Conservation (phyloP, 371 early-diverging fungal genomes). For the Nematocida homosporus region DNA sequence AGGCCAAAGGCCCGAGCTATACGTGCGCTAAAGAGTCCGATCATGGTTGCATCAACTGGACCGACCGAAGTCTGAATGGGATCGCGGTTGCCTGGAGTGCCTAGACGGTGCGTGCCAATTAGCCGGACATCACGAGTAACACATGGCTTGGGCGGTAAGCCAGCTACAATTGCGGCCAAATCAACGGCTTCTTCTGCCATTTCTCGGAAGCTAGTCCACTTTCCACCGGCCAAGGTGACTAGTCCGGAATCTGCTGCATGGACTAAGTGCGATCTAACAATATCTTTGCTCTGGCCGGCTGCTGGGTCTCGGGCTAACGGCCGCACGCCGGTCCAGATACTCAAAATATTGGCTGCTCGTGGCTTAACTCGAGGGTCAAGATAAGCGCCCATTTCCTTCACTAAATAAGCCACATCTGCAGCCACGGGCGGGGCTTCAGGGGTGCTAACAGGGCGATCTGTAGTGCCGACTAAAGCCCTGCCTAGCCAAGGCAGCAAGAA, state of each 20-base stretch:
- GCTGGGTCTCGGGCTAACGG: conserved; percentile 93
- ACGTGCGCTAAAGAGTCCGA: conserved; percentile 77
- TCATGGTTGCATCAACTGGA: too few relatives aligned
- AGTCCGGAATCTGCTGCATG: conserved; percentile 76
- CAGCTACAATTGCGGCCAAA: conserved; percentile 74
- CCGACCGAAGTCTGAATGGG: too few relatives aligned
- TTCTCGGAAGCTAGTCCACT: conserved; percentile 97
- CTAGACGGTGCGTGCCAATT: conserved; percentile 79
- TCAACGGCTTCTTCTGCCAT: conserved; percentile 96
- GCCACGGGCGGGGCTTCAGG: conserved; percentile 79
- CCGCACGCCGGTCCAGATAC: conserved; percentile 95
- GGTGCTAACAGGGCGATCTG: conserved; percentile 80
- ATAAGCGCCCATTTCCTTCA: conserved; percentile 83
- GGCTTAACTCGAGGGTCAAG: conserved; percentile 80
- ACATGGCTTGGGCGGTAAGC: conserved; percentile 68
- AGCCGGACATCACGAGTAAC: conserved; percentile 74
- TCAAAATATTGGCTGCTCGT: conserved; percentile 83
- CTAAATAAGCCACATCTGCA: conserved; percentile 87
- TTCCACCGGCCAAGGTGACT: conserved; percentile 94
- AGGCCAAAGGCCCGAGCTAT: conserved; percentile 83
- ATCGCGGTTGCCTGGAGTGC: not conserved
- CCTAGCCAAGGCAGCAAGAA: conserved; percentile 98
- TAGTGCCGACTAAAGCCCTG: conserved; percentile 91
- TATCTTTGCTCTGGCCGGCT: conserved; percentile 75
- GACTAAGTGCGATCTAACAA: conserved; percentile 93